Base-by-base conservation (phyloP, 2,329 filamentous ascomycete species). In the Hirsutella rhossiliensis region DNA sequence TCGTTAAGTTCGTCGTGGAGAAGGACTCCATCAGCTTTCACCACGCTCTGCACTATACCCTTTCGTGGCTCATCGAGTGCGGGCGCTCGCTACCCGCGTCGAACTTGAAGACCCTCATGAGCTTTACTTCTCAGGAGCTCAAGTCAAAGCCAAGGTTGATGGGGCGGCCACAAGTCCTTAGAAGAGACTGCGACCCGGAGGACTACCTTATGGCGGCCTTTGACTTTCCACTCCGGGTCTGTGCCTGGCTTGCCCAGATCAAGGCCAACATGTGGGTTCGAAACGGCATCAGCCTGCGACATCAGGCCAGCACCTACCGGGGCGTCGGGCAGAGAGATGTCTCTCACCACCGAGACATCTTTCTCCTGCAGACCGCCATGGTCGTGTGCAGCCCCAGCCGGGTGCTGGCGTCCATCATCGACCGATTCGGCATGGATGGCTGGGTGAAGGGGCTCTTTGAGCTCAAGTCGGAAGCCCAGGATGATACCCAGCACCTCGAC, bases 261-360 rank as follows among this genome's bases (percentile, higher is more conserved):
- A 95, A 94, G 62, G 88, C 90, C 17, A 87, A 88, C 42, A 94
- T 97, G 81, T 98, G 94, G 92, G 90, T 98, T 50, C 81, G 92
- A 45, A 98, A 98, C 58, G 92, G 92, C 2, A 87, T 98, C 57
- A 97, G 90, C 55, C 75, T 98, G 42, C 80, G 90, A 34, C 92
- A 98, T 60, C 92, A 98, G 63, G 92, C 94, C 60, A 84, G 84
- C 43, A 92, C 89, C 17, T 98, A 98, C 60, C 82, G 88, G 15
- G 89, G 87, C 36, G 87, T 96, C 13, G 79, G 80, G 11, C 87
- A 94, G 56, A 76, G 92, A 51, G 92, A 98, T 61, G 85, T 96
- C 18, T 88, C 87, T 2, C 90, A 96, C 56, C 90, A 96, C 55
- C 80, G 92, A 46, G 94, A 98, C 58, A 85, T 98, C 38, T 94